phyloP scores from a whole-genome alignment of 139 green algal genomes.

The Ostreobium quekettii region DNA sequence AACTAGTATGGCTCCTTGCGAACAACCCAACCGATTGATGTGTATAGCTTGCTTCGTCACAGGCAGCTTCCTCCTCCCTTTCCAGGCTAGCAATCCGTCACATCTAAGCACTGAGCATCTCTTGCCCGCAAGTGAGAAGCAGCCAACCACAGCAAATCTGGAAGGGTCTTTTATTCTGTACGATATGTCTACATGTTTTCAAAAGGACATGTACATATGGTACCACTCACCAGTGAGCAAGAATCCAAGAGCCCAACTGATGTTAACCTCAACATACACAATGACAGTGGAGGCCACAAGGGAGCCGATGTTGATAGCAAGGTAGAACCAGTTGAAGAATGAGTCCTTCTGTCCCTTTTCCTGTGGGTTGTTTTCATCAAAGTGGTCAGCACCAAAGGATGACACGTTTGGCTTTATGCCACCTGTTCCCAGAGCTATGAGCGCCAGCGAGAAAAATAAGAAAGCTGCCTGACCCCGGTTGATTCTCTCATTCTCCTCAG shows the following conservation, averaged over 20 bases:
- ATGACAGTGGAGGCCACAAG: conserved; percentile 70
- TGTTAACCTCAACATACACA: conserved; percentile 59
- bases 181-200: too few relatives aligned
- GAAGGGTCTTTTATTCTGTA: too few relatives aligned
- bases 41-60: too few relatives aligned
- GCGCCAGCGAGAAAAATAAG: conserved; percentile 63
- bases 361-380: conserved; percentile 63
- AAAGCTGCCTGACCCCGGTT: conserved; percentile 38
- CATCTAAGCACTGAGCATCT: too few relatives aligned
- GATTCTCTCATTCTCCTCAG: conserved; percentile 29
- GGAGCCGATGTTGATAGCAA: conserved; percentile 89
- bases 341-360: conserved; percentile 74
- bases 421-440: conserved; percentile 86
- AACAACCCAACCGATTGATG: too few relatives aligned
- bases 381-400: conserved; percentile 95
- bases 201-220: too few relatives aligned
- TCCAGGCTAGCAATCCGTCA: too few relatives aligned
- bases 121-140: too few relatives aligned
- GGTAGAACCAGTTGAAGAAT: conserved; percentile 99
- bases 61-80: too few relatives aligned
- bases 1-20: too few relatives aligned
- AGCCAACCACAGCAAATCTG: too few relatives aligned
- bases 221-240: conserved; percentile 57
- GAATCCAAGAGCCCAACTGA: conserved; percentile 85
- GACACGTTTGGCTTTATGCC: conserved; percentile 98